Base-by-base conservation (phyloP, 2,329 filamentous ascomycete species). In the Ophiocordyceps polyrhachis-furcata region DNA sequence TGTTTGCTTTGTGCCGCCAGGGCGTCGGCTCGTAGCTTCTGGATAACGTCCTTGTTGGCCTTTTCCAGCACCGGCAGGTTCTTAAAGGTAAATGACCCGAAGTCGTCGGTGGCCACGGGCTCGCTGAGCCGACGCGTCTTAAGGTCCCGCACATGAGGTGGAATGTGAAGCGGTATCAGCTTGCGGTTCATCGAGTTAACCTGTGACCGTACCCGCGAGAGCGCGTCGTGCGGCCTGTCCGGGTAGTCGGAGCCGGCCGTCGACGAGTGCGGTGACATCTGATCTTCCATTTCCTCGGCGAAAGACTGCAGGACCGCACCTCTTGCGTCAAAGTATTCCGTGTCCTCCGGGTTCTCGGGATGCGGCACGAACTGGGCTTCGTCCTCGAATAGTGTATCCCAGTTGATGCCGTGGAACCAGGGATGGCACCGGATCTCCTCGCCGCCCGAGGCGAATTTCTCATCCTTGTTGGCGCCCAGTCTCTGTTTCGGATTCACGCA, bases 11-110 rank as follows among this genome's bases (percentile, higher is more conserved):
- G 75, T 2, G 69, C 63, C 3, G 76, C 87, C 65, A 95, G 72
- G 3, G 91, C 88, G 61, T 96, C 88, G 20, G 88, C 86, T 12
- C 88, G 80, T 46, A 98, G 69, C 60, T 96, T 96, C 55, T 96
- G 88, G 29, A 98, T 94, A 28, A 96, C 87, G 55, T 98, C 91
- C 59, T 98, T 98, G 63, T 98, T 98, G 45, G 91, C 91, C 61
- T 95, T 96, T 55, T 96, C 91, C 17, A 98, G 70, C 19, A 96
- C 89, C 0, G 89, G 88, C 43, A 98, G 66, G 54, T 98, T 98
- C 66, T 98, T 98, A 70, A 94, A 98, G 37, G 86, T 78, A 62
- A 98, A 98, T 49, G 78, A 87, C 29, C 91, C 91, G 67, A 98
- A 98, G 58, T 98, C 93, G 59, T 98, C 91, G 1, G 81, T 73